Percentiles rank a stretch among this genome's conserved stretches.
Evolutionary conservation across 176 grass and related monocot species (phyloP).

Genomic region (Leersia perrieri): DNA sequence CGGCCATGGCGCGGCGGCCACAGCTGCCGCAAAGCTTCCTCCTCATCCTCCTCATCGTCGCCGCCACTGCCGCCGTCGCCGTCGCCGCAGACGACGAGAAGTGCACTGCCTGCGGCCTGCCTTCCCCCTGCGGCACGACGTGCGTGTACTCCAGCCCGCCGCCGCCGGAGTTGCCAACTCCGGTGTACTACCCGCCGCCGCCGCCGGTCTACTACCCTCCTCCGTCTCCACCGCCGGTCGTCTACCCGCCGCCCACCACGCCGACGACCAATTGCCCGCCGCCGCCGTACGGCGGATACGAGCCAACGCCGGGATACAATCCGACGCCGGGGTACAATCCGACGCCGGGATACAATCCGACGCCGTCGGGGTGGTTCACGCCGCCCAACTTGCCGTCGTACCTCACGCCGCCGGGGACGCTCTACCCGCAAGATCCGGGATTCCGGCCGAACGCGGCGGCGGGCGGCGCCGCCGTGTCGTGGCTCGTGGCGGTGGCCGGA

Average conservation of each 20-base stretch:
- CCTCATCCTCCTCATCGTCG: not conserved
- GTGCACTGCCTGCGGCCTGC: conserved; percentile 42
- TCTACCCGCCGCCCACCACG: not conserved
- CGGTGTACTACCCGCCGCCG: conserved; percentile 38
- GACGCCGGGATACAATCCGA: conserved; percentile 22
- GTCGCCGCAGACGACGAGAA: conserved; percentile 33
- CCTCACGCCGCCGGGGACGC: conserved; percentile 42
- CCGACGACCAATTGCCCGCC: conserved; percentile 46
- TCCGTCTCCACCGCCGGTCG: conserved; percentile 37
- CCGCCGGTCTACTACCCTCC: conserved; percentile 34
- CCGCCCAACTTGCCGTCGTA: conserved; percentile 55
- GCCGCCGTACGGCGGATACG: conserved; percentile 33
- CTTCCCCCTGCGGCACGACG: conserved; percentile 54
- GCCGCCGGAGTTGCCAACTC: conserved; percentile 36
- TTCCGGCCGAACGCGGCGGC: conserved; percentile 48
- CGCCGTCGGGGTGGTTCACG: conserved; percentile 44
- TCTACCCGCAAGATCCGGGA: conserved; percentile 67
- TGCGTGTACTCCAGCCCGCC: conserved; percentile 68
- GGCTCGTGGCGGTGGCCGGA: conserved; percentile 15
- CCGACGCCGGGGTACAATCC: conserved; percentile 30
- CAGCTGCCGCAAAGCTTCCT: not conserved
- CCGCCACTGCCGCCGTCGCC: not conserved
- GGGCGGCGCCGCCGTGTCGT: not conserved
- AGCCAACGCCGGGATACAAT: conserved; percentile 41
- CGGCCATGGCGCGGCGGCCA: conserved; percentile 29